phyloP scores from a whole-genome alignment of 495 filamentous ascomycete species.

The Penicillium simplicissimum region DNA sequence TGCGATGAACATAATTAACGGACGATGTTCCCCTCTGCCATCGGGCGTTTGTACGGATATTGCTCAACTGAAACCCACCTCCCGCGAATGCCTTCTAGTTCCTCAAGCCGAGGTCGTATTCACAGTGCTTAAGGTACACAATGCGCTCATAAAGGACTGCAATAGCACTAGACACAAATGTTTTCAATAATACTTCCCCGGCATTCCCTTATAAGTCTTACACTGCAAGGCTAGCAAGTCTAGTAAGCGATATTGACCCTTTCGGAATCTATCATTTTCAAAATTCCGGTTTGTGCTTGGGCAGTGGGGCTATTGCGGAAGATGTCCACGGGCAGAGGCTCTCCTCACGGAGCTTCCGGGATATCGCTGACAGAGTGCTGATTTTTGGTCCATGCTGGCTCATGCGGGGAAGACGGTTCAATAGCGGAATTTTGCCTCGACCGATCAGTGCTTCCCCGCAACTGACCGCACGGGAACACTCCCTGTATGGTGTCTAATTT shows the following conservation, averaged over 20 bases:
- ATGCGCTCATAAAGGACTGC: neutral
- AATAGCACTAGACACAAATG: neutral
- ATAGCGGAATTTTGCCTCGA: slow-evolving; percentile 15
- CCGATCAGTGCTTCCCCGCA: slow-evolving; percentile 16
- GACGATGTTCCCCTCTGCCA: neutral
- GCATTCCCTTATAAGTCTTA: neutral
- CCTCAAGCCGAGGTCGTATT: no score
- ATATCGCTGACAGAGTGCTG: neutral
- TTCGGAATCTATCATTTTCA: neutral
- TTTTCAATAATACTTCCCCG: neutral
- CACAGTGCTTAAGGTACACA: neutral
- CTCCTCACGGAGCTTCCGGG: neutral
- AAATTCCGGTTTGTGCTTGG: neutral
- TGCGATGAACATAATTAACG: slow-evolving; percentile 7
- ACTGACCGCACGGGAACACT: slow-evolving; percentile 6
- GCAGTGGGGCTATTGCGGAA: neutral
- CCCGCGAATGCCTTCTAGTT: neutral
- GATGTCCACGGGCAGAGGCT: neutral
- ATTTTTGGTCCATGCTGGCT: neutral
- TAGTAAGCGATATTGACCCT: no score
- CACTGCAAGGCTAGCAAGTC: neutral
- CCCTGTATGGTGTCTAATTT: neutral
- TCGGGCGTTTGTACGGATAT: neutral
- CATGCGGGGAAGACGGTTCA: neutral
- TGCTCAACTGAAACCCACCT: neutral